Conservation (phyloP, 345 rosid species). For the Excoecaria cochinchinensis region DNA sequence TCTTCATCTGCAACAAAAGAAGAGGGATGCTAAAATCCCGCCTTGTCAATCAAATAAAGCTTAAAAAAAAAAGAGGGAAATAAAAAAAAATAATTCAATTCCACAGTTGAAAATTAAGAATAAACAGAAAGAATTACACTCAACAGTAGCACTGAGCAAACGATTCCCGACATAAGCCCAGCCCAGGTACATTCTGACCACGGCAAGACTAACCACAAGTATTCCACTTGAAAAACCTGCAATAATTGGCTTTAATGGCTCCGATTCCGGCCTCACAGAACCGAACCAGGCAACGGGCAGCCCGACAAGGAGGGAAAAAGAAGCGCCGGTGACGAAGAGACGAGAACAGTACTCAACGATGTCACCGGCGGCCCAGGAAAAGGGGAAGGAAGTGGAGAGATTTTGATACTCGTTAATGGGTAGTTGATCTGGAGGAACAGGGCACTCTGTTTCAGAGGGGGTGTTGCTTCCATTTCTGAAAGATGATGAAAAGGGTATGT, state of each 20-base stretch:
- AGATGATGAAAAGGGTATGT: conserved; percentile 27
- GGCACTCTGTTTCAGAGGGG: conserved; percentile 73
- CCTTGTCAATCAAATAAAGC: neutral
- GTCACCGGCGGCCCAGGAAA: conserved; percentile 73
- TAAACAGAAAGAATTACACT: conserved; percentile 40
- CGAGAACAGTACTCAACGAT: conserved; percentile 54
- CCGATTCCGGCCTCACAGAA: conserved; percentile 57
- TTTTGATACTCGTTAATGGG: conserved; percentile 84
- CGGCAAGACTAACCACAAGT: conserved; percentile 75
- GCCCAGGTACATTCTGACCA: conserved; percentile 89
- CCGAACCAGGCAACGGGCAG: conserved; percentile 89
- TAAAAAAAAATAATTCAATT: neutral
- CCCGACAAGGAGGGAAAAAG: conserved; percentile 67
- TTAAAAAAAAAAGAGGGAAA: neutral
- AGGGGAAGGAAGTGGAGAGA: conserved; percentile 82
- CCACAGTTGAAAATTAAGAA: neutral
- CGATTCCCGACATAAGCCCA: conserved; percentile 98
- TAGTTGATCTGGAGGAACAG: conserved; percentile 79
- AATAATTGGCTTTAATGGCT: conserved; percentile 56
- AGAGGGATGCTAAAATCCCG: neutral
- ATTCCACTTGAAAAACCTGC: conserved; percentile 74
- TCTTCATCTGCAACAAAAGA: conserved; percentile 71
- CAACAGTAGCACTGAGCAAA: conserved; percentile 94
- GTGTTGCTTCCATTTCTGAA: conserved; percentile 31
- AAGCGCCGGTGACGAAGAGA: conserved; percentile 63